Evolutionary conservation across 2,329 filamentous ascomycete species (phyloP), one percentile per base, ranked within the genome.

Genomic region (Penicillium sp.): DNA sequence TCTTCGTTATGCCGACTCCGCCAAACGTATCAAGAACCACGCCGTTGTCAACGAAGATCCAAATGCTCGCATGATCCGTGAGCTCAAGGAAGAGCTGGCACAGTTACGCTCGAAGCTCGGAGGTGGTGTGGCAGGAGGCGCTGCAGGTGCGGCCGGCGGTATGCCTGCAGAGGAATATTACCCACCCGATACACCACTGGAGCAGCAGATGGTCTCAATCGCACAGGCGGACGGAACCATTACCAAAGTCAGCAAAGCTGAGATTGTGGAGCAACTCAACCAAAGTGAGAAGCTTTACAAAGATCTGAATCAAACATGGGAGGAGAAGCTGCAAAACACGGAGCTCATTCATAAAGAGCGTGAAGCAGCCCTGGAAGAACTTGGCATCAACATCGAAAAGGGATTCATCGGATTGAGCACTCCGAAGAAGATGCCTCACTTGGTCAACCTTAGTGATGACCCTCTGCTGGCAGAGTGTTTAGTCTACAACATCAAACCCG

Each of bases 21-120:
- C 94, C 24, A 99, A 99, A 77, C 86, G 94, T 65, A 99, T 99
- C 81, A 97, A 97, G 90, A 99, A 99, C 76, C 94, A 99, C 72
- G 94, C 94, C 52, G 94, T 99, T 46, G 89, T 99, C 72, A 99
- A 99, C 77, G 94, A 99, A 72, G 94, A 99, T 74, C 93, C 94
- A 43, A 99, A 99, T 69, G 94, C 94, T 54, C 88, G 94, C 64
- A 99, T 99, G 94, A 97, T 99, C 59, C 84, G 94, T 71, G 94
- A 99, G 70, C 79, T 99, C 58, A 99, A 99, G 70, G 94, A 99
- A 71, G 94, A 99, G 68, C 75, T 99, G 52, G 84, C 89, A 1
- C 80, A 95, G 56, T 78, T 99, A 51, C 84, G 94, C 64, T 87
- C 89, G 64, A 97, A 99, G 69, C 82, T 99, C 13, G 87, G 86